phyloP scores from a whole-genome alignment of 1,139 yeast species.

The Suhomyces ambrosiae region DNA sequence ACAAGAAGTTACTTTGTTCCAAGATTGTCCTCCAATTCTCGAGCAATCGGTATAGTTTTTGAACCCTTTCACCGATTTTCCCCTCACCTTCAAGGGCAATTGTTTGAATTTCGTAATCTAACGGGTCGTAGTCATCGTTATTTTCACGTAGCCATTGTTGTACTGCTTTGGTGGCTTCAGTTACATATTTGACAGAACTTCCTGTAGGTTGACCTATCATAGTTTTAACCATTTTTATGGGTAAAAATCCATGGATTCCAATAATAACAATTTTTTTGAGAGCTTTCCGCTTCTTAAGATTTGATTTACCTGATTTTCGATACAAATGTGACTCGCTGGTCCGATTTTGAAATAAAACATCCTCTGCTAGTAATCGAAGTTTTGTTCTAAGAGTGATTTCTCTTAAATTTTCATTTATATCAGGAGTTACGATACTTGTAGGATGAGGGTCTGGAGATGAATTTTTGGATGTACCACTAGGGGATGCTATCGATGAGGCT shows the following conservation, averaged over 20 bases:
- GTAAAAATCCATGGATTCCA: conserved; percentile 56
- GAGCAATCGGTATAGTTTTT: conserved; percentile 35
- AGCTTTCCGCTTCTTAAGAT: conserved; percentile 20
- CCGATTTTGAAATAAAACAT: conserved; percentile 28
- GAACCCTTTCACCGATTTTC: conserved; percentile 43
- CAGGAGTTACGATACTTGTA: conserved; percentile 24
- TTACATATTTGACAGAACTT: conserved; percentile 37
- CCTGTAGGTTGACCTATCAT: conserved; percentile 53
- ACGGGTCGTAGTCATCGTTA: conserved; percentile 22
- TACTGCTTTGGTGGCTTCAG: conserved; percentile 40
- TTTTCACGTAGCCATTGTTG: conserved; percentile 40
- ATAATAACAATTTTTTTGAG: conserved; percentile 44
- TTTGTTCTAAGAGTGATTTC: conserved; percentile 42
- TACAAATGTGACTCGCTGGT: conserved; percentile 41
- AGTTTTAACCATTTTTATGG: conserved; percentile 50
- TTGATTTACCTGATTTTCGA: conserved; percentile 19
- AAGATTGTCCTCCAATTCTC: conserved; percentile 47
- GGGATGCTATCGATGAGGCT: neutral
- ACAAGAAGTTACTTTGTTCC: conserved; percentile 42
- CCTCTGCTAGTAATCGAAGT: conserved; percentile 40
- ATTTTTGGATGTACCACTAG: neutral
- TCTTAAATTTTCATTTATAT: conserved; percentile 35
- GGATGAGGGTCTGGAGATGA: neutral
- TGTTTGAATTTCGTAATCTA: conserved; percentile 38
- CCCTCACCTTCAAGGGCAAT: conserved; percentile 60